Evolutionary conservation across 257 asterid species (phyloP).

Genomic region (Salvia splendens): DNA sequence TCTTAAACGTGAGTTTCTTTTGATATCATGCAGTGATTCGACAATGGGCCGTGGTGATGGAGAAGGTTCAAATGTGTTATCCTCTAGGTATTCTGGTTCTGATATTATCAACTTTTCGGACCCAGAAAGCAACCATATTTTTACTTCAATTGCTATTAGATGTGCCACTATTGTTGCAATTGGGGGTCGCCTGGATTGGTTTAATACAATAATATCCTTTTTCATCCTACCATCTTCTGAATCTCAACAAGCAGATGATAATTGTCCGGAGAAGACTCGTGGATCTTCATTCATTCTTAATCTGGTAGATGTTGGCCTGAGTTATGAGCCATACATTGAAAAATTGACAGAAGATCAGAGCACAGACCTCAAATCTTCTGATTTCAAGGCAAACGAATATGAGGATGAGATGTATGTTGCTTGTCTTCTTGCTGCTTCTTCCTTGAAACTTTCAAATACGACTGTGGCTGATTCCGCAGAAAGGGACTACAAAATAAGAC

Average conservation of each 20-base stretch:
- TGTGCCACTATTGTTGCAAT: conserved; percentile 78
- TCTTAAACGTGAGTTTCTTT: conserved; percentile 62
- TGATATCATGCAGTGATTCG: conserved; percentile 77
- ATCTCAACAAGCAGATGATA: conserved; percentile 47
- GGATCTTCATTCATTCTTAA: conserved; percentile 77
- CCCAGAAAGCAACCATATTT: conserved; percentile 56
- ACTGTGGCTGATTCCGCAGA: conserved; percentile 44
- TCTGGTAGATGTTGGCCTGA: conserved; percentile 82
- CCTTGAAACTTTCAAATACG: conserved; percentile 65
- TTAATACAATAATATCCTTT: conserved; percentile 60
- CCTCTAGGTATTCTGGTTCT: conserved; percentile 72
- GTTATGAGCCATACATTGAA: conserved; percentile 72
- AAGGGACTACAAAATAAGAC: conserved; percentile 58
- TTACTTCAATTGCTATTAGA: conserved; percentile 59
- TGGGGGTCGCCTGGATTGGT: conserved; percentile 98
- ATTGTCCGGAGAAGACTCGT: conserved; percentile 42
- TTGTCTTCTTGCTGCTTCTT: conserved; percentile 85
- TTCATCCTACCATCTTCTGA: conserved; percentile 60
- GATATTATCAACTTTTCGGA: conserved; percentile 69
- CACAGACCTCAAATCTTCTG: conserved; percentile 35
- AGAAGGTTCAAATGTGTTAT: conserved; percentile 78
- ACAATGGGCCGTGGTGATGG: conserved; percentile 92
- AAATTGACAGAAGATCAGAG: conserved; percentile 34
- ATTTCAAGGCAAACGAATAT: conserved; percentile 36
- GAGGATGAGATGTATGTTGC: conserved; percentile 54